Percentiles rank a stretch among this genome's conserved stretches.
Conservation (phyloP, 345 rosid genomes). For the Euphorbia pulcherrima region DNA sequence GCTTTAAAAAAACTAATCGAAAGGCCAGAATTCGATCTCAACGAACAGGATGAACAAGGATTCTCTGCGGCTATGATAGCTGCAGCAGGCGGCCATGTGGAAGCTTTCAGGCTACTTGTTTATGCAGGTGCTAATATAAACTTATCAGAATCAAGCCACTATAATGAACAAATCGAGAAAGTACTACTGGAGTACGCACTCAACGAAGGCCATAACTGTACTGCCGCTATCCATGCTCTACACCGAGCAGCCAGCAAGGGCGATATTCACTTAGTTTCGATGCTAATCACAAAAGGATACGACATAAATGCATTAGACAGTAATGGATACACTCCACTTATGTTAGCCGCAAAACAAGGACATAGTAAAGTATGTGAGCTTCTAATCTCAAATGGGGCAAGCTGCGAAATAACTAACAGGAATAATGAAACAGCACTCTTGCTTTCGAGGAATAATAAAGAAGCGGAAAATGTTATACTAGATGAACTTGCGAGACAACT, state of each 20-base stretch:
- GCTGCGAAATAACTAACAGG: slow-evolving; percentile 44
- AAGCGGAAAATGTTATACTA: slow-evolving; percentile 46
- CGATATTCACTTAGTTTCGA: slow-evolving; percentile 43
- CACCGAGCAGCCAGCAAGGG: slow-evolving; percentile 90
- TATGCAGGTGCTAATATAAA: slow-evolving; percentile 81
- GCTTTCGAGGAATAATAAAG: slow-evolving; percentile 43
- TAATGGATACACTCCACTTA: slow-evolving; percentile 81
- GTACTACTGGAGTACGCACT: slow-evolving; percentile 87
- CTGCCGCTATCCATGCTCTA: slow-evolving; percentile 63
- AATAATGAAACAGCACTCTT: slow-evolving; percentile 59
- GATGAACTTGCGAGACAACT: slow-evolving; percentile 67
- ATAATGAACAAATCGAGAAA: slow-evolving; percentile 67
- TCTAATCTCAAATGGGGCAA: slow-evolving; percentile 59
- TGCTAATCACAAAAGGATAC: slow-evolving; percentile 59
- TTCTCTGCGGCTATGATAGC: slow-evolving; percentile 80
- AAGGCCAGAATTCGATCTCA: slow-evolving; percentile 39
- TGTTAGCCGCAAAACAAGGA: slow-evolving; percentile 86
- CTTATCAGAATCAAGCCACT: slow-evolving; percentile 53
- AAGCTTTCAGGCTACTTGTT: slow-evolving; percentile 70
- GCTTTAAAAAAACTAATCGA: slow-evolving; percentile 53
- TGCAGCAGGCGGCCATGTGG: slow-evolving; percentile 66
- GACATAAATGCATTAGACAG: slow-evolving; percentile 61
- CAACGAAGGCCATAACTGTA: slow-evolving; percentile 52
- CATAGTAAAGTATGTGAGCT: slow-evolving; percentile 51
- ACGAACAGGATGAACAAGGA: slow-evolving; percentile 76